Evolutionary conservation across 208 protist genomes (phyloP).

Genomic region (Acanthamoeba rhysodes): DNA sequence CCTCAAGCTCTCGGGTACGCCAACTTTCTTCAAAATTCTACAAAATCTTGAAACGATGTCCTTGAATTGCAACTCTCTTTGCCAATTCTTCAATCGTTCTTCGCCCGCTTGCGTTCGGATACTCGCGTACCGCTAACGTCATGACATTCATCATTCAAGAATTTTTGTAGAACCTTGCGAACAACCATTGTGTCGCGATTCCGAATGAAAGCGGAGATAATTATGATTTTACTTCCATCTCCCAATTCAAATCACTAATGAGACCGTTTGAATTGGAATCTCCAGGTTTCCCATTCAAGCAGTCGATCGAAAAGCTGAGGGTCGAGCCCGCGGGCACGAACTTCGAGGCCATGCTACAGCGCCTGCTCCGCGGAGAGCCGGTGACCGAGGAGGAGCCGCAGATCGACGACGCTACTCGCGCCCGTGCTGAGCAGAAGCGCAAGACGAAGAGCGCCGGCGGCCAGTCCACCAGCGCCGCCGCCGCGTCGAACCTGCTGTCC

Average conservation of each 20-base stretch:
- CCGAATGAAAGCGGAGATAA: background rate
- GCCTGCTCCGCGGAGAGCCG: conserved; percentile 15
- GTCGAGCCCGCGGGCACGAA: background rate
- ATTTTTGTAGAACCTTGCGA: background rate
- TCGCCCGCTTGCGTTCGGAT: background rate
- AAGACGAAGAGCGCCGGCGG: background rate
- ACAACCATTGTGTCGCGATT: too few relatives aligned
- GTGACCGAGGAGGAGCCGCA: background rate
- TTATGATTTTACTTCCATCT: too few relatives aligned
- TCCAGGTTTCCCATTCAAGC: conserved; percentile 18
- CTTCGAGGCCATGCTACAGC: background rate
- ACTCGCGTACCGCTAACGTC: too few relatives aligned
- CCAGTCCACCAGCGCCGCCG: background rate
- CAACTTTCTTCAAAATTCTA: background rate
- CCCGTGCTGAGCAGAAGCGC: conserved; percentile 8
- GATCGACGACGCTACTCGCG: conserved; percentile 30
- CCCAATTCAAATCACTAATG: background rate
- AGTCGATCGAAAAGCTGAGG: background rate
- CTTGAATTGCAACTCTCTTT: background rate
- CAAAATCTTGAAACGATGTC: background rate
- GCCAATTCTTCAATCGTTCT: background rate
- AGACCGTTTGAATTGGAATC: background rate
- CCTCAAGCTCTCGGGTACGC: conserved; percentile 9
- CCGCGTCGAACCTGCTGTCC: background rate
- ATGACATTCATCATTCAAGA: background rate